phyloP scores from a whole-genome alignment of 768 basidiomycete species.

The Leccinellum albellum region DNA sequence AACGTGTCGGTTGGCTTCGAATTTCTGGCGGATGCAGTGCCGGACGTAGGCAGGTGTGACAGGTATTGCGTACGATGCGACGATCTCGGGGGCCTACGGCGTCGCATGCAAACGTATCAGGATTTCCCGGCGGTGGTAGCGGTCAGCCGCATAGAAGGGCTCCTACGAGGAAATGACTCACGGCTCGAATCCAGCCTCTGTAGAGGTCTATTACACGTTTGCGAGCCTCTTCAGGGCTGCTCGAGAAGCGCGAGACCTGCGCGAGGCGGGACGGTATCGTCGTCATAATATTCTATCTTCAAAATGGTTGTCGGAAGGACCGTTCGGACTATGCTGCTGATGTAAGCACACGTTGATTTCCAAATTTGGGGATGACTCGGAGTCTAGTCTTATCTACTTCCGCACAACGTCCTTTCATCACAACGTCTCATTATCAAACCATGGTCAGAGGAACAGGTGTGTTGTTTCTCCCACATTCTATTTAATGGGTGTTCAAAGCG shows the following conservation, averaged over 20 bases:
- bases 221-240: slow-evolving; percentile 56
- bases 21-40: slow-evolving; percentile 77
- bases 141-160: not conserved
- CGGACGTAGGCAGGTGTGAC: slow-evolving; percentile 75
- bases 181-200: slow-evolving; percentile 90
- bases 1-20: slow-evolving; percentile 82
- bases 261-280: slow-evolving; percentile 92
- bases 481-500: not conserved
- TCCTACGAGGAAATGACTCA: slow-evolving; percentile 38
- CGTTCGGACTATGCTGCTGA: slow-evolving; percentile 8
- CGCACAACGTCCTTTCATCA: not conserved
- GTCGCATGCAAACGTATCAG: not conserved
- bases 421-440: not conserved
- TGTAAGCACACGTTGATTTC: slow-evolving; percentile 12
- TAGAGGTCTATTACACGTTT: slow-evolving; percentile 73
- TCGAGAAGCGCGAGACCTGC: slow-evolving; percentile 58
- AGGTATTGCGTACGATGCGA: slow-evolving; percentile 75
- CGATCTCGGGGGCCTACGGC: slow-evolving; percentile 87
- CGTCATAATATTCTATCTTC: slow-evolving; percentile 30
- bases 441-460: slow-evolving; percentile 35
- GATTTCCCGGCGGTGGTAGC: not conserved
- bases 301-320: not conserved
- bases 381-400: slow-evolving; percentile 17
- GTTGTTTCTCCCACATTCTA: not conserved
- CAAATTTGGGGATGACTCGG: slow-evolving; percentile 8